phyloP scores from a whole-genome alignment of 2,329 filamentous ascomycete genomes.

The Ophiostoma novo-ulmi region DNA sequence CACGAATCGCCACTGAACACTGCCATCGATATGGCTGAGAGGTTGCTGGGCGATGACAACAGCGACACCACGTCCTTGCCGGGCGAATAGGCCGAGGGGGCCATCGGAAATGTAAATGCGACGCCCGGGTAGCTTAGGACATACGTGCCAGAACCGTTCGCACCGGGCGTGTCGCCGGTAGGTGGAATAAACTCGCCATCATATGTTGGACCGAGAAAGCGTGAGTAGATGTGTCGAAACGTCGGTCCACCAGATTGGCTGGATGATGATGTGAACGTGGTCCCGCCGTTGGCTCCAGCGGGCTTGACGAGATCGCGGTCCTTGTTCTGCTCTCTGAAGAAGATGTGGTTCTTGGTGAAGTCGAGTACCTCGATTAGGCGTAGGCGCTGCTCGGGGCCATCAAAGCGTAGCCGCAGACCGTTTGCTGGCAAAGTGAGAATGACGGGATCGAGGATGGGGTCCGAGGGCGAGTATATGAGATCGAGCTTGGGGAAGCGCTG shows the following conservation, averaged over 20 bases:
- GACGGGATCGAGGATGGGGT: slow-evolving; percentile 70
- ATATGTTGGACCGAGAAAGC: slow-evolving; percentile 88
- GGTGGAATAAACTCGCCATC: slow-evolving; percentile 81
- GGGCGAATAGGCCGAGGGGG: slow-evolving; percentile 67
- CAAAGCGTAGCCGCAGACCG: slow-evolving; percentile 84
- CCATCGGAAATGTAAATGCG: slow-evolving; percentile 83
- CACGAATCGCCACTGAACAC: slow-evolving; percentile 88
- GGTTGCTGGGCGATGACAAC: slow-evolving; percentile 70
- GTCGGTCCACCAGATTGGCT: slow-evolving; percentile 54
- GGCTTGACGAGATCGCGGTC: slow-evolving; percentile 71
- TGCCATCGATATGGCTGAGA: slow-evolving; percentile 78
- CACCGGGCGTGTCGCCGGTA: slow-evolving; percentile 43
- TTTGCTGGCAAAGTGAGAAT: slow-evolving; percentile 74
- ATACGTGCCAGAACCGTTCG: slow-evolving; percentile 64
- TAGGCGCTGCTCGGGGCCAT: slow-evolving; percentile 85
- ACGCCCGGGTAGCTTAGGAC: slow-evolving; percentile 92
- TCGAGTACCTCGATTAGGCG: slow-evolving; percentile 87
- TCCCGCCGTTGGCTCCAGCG: slow-evolving; percentile 30
- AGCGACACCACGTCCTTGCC: slow-evolving; percentile 78
- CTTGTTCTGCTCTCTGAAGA: slow-evolving; percentile 64
- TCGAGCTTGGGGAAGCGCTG: slow-evolving; percentile 78
- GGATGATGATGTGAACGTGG: slow-evolving; percentile 10
- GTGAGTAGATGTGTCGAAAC: slow-evolving; percentile 87
- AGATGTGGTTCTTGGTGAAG: slow-evolving; percentile 77
- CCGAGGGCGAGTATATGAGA: slow-evolving; percentile 68